Evolutionary conservation across 805 yeast species (phyloP), one percentile per base, ranked within the genome.

Genomic region (Zygosaccharomyces gambellarensis): DNA sequence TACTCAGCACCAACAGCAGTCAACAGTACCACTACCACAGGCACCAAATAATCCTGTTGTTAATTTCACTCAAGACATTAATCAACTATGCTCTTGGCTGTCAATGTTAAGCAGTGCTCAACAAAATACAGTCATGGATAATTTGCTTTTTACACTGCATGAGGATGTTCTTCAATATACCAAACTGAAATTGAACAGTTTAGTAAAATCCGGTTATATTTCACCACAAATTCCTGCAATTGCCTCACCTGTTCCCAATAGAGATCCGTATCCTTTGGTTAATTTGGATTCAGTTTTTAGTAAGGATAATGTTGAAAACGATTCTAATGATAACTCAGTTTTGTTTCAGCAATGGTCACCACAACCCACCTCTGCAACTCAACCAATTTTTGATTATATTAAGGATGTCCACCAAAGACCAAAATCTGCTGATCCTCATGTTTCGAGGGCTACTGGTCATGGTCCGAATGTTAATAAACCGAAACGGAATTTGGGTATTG

Each of bases 81-180:
- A 73, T 47, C 73, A 73, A 52, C 69, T 77, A 54, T 71, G 77
- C 53, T 70, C 68, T 51, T 79, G 83, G 83, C 68, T 78, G 52
- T 73, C 73, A 46, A 70, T 69, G 54, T 69, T 81, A 62, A 71
- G 69, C 43, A 72, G 78, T n/a, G 73, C 72, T 41, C 83, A 81
- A 53, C 78, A 72, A 55, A 69, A 76, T 48, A 68, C 77, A 44
- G 76, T 79, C 64, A 71, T 80, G 51, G 85, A 80, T 56, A 76
- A 78, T 59, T 65, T 81, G 62, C 69, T 82, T 50, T 68, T 74
- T 42, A 70, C 71, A 50, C 64, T 81, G 55, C 76, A 80, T 7
- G 74, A 77, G 48, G 84, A 81, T 54, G 74, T 77, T 12, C 63
- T 80, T 52, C 67, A 73, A 31, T 71, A 79, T 44, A 76, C 81